Base-by-base conservation (phyloP, 2,329 filamentous ascomycete species). In the Cladosporium sp. region DNA sequence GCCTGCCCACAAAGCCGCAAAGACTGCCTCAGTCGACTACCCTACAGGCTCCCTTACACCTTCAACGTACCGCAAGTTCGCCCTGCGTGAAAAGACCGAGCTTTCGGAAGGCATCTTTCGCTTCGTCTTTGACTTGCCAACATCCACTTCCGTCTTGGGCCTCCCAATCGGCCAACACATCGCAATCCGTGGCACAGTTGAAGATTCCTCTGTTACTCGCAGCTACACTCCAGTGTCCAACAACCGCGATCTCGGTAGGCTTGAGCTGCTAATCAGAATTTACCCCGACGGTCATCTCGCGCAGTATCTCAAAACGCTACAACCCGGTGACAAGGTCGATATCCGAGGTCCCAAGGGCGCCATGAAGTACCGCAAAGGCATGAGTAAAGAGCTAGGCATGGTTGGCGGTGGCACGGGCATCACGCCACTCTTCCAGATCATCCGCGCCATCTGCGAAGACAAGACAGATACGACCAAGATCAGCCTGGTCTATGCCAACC, bases 381-480 rank as follows among this genome's bases (percentile, higher is more conserved):
- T 77, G 0, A 73, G 70, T 49, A 74, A 72, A 61, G 68, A 73
- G 40, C 76, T 84, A 39, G 80, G 80, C 57, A 83, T 84, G 81
- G 66, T 84, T 1, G 80, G 79, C 1, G 60, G 81, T 35, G 78
- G 78, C 15, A 77, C 77, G 42, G 79, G 79, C 5, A 80, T 81
- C 58, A 81, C 82, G 1, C 81, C 82, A 2, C 82, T 84, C 78
- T 83, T 77, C 66, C 83, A 87, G 65, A 69, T 87, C 6, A 85
- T 87, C 64, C 79, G 83, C 3, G 82, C 83, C 42, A 84, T 87
- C 57, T 84, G 82, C 64, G 83, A 86, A 64, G 80, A 86, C 55
- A 73, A 78, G n/a, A 71, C 69, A 6, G 85, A 87, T 60, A 75
- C 73, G 1, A 87, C 85, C 0, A 70, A 81, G 61, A 68, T 86